A percentile compares a stretch with the other conserved stretches of the same genome.
Conservation (phyloP, 495 filamentous ascomycete species). For the Aspergillus funiculosus region DNA sequence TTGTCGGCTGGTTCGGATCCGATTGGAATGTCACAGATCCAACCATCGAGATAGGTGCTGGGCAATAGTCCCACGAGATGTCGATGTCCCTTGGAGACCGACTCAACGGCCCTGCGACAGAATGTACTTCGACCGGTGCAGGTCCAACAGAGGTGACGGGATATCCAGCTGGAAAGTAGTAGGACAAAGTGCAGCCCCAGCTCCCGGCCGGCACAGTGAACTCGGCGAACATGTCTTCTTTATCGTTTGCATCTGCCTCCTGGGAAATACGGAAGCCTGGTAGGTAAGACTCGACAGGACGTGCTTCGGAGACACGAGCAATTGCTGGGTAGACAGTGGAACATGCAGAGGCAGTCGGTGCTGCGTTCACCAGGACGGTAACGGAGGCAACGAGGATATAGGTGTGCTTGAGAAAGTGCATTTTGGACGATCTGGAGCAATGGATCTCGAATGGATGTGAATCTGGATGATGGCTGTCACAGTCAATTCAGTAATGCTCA, state of each 20-base stretch:
- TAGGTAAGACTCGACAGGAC: slow-evolving; percentile 9
- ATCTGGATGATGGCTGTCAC: too few relatives aligned
- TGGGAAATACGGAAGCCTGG: slow-evolving; percentile 9
- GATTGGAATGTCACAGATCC: slow-evolving; percentile 5
- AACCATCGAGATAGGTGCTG: slow-evolving; percentile 8
- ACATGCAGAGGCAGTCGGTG: slow-evolving; percentile 6
- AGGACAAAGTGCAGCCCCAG: slow-evolving; percentile 11
- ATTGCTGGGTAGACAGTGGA: slow-evolving; percentile 3
- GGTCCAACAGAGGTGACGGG: slow-evolving; percentile 1
- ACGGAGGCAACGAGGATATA: slow-evolving; percentile 4
- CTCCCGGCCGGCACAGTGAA: slow-evolving; percentile 7
- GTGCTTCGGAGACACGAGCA: slow-evolving; percentile 10
- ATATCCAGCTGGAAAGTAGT: slow-evolving; percentile 3
- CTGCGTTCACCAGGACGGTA: background rate
- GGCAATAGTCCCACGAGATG: slow-evolving; percentile 8
- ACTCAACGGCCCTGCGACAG: slow-evolving; percentile 8
- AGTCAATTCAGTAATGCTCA: too few relatives aligned
- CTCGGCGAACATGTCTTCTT: slow-evolving; percentile 9
- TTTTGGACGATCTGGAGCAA: too few relatives aligned
- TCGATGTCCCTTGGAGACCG: slow-evolving; percentile 8
- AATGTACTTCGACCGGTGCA: slow-evolving; percentile 9
- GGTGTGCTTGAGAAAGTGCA: slow-evolving; percentile 2
- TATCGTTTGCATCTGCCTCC: slow-evolving; percentile 4
- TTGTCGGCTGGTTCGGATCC: background rate
- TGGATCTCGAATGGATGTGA: too few relatives aligned